Evolutionary conservation across 139 green algal genomes (phyloP).

Genomic region (Chlorella sorokiniana): DNA sequence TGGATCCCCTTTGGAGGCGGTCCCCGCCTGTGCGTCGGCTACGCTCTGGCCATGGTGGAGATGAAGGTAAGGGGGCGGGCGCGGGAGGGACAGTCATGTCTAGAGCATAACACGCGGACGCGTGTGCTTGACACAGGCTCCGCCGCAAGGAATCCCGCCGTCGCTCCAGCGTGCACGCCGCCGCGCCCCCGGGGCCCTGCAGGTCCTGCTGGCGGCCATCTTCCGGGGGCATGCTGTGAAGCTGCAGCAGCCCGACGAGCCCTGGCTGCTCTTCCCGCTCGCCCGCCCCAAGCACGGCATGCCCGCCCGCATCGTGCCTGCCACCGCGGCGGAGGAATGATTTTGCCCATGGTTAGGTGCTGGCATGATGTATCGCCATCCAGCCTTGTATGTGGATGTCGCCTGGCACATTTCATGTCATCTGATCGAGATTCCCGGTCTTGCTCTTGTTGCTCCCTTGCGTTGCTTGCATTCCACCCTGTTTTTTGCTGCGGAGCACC

Average conservation of each 20-base stretch:
- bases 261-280: slow-evolving; percentile 8
- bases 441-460: too few species aligned
- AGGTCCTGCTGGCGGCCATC: not conserved
- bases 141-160: too few species aligned
- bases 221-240: not conserved
- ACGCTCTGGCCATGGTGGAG: slow-evolving; percentile 24
- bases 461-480: too few species aligned
- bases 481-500: too few species aligned
- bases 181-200: not conserved
- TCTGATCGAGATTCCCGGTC: too few species aligned
- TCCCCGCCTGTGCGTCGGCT: slow-evolving; percentile 26
- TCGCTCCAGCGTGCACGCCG: not conserved
- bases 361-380: not conserved
- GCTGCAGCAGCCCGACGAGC: not conserved
- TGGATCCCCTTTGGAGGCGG: slow-evolving; percentile 42
- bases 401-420: too few species aligned
- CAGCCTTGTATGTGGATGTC: not conserved
- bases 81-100: not conserved
- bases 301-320: not conserved
- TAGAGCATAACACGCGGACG: too few species aligned
- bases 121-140: too few species aligned
- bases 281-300: slow-evolving; percentile 15
- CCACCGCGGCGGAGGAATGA: not conserved
- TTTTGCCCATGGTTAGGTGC: not conserved
- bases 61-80: slow-evolving; percentile 23